Evolutionary conservation across 768 basidiomycete species (phyloP), one percentile per base, ranked within the genome.

Genomic region (Boletellus ananas): DNA sequence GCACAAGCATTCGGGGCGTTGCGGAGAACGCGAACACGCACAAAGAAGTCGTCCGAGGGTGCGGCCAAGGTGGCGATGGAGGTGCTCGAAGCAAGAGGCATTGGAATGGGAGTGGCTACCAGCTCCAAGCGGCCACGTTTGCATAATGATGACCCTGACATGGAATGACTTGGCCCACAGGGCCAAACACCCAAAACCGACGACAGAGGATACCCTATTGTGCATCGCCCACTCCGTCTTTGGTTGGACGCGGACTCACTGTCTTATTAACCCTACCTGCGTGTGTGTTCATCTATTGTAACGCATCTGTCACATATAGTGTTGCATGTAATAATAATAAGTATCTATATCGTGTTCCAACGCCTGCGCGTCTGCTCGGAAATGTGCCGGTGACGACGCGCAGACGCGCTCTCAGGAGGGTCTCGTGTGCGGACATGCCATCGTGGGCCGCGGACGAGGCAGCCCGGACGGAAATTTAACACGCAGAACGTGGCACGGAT

Each of bases 1-100:
- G 90, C 90, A 37, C 89, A 92, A 64, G 85, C 90, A 34, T 93
- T 92, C 64, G 90, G 90, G 29, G 87, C 87, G 17, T 73, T 90
- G 56, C 84, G 90, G 45, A 78, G 90, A 66, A 86, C 89, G 47
- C 81, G 90, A 51, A 76, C 84, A 37, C 78, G 85, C 53, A 77
- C 80, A 44, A 91, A 86, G 74, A 84, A 80, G 67, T 71, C 81
- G 34, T 79, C 85, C 37, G 89, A 89, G 55, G 83, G 71, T 35
- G 81, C 85, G 29, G 85, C 82, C 54, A 79, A 76, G 65, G 84
- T 86, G 53, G 87, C 89, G 4, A 78, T 87, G 69, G 85, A 90
- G 67, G 85, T 87, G n/a, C 72, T 91, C 42, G 85, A 88, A 68
- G 81, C 88, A 45, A 78, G 87, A 63, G 90, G 90, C 34, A 83